Evolutionary conservation across 768 basidiomycete species (phyloP).

Genomic region (Calocera viscosa): DNA sequence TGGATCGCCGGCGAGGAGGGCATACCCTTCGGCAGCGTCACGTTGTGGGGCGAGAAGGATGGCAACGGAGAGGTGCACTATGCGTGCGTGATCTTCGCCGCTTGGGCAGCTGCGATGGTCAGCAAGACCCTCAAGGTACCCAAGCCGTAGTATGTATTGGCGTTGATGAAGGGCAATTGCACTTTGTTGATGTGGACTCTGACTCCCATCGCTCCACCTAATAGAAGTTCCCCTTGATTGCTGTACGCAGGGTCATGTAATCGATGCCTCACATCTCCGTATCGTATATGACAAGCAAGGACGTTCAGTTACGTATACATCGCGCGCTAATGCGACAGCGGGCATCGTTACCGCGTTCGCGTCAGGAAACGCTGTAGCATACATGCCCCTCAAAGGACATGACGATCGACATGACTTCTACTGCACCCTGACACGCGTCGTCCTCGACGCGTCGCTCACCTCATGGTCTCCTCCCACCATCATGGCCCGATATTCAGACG

Average conservation of each 20-base stretch:
- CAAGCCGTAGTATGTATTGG: conserved; percentile 38
- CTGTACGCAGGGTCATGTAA: neutral
- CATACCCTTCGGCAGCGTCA: conserved; percentile 60
- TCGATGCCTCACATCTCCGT: conserved; percentile 6
- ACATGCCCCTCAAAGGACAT: too few relatives aligned
- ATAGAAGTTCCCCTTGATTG: neutral
- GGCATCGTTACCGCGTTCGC: neutral
- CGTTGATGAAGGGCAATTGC: conserved; percentile 9
- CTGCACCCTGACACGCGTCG: conserved; percentile 5
- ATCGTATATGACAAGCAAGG: neutral
- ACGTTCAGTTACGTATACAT: neutral
- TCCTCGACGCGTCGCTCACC: neutral
- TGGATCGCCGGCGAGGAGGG: conserved; percentile 73
- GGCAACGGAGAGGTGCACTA: conserved; percentile 77
- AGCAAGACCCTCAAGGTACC: conserved; percentile 90
- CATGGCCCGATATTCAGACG: conserved; percentile 28
- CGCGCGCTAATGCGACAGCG: neutral
- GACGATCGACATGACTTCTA: neutral
- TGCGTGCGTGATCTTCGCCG: conserved; percentile 59
- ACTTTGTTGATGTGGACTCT: neutral
- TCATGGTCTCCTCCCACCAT: conserved; percentile 13
- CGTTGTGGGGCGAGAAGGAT: conserved; percentile 56
- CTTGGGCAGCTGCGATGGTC: conserved; percentile 94
- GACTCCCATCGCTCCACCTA: neutral
- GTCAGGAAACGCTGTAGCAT: neutral